These are phyloP conservation scores for Amniculicola lignicola DNA, from an alignment of 495 filamentous ascomycete genomes.

Conservation along the genomic window DNA sequence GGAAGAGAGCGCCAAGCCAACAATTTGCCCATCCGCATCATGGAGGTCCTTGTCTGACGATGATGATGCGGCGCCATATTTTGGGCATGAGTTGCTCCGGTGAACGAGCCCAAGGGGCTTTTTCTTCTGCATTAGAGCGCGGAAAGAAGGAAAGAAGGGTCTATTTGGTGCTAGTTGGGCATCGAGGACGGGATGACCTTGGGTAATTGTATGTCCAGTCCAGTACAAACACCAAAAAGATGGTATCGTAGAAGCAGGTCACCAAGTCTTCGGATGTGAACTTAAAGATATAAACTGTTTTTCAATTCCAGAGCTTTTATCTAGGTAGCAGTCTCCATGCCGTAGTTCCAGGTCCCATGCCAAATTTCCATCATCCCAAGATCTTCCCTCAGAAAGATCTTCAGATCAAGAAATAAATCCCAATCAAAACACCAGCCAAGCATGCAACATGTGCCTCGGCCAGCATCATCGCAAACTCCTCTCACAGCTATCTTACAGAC, in stretches of 20 bases:
- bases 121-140: not conserved
- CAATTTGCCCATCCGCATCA: not conserved
- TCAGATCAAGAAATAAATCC: not conserved
- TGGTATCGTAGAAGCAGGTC: too few relatives aligned
- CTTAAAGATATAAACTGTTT: constrained; percentile 28
- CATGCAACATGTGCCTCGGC: constrained; percentile 24
- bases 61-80: not conserved
- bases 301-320: constrained; percentile 31
- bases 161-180: too few relatives aligned
- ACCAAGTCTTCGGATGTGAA: too few relatives aligned
- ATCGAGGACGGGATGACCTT: too few relatives aligned
- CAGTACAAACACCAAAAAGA: too few relatives aligned
- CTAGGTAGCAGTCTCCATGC: not conserved
- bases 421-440: constrained; percentile 17
- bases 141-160: not conserved
- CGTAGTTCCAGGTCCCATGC: not conserved
- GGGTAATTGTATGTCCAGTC: too few relatives aligned
- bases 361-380: constrained; percentile 5
- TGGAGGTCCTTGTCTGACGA: not conserved
- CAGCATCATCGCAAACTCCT: too few relatives aligned
- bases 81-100: not conserved
- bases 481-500: constrained; percentile 24
- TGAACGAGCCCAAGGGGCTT: not conserved
- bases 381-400: not conserved
- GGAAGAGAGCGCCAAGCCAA: constrained; percentile 1